Evolutionary conservation across 78 protist species (phyloP), one percentile per base, ranked within the genome.

Genomic region (Dictyostelium intermedium): DNA sequence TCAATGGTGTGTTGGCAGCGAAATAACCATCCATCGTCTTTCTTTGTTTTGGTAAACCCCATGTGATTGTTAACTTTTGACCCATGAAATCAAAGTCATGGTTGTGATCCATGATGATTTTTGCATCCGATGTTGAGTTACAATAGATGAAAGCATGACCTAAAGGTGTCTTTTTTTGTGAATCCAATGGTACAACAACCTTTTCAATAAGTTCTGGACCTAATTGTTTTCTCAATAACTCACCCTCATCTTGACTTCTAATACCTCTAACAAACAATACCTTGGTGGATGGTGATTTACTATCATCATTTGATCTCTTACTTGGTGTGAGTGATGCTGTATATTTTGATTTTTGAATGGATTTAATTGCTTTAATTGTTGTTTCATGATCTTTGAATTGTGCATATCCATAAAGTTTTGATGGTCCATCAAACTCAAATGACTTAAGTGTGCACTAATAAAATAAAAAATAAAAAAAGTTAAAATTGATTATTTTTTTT

Each of bases 91-190:
- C 94, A 23, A 63, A 23, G 14, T 30, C 53, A 10, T 78, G 78
- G 8, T 60, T n/a, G 8, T 27, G 66, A 2, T 80, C 82, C 94
- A 89, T 89, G 25, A 89, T 30, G 18, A 18, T 69, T 61, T 89
- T 89, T 9, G 94, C 85, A 20, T 89, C 94, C 4, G 72, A 45
- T 27, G 77, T 43, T 6, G 94, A 43, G 35, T 89, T 60, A 34
- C 94, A 89, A 35, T 89, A 89, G 60, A 89, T 70, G 39, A 89
- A 89, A 18, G 94, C 94, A n/a, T 89, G 94, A 30, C 84, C 94
- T 1, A 89, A 10, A 20, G 94, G 94, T 8, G 83, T 78, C 39
- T 70, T 89, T 37, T 89, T 89, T 69, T 89, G 87, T 56, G 41
- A 37, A 70, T 89, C 94, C 73, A 89, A 80, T 61, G 94, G 94